phyloP scores from a whole-genome alignment of 345 rosid species.

The Populus tremula region DNA sequence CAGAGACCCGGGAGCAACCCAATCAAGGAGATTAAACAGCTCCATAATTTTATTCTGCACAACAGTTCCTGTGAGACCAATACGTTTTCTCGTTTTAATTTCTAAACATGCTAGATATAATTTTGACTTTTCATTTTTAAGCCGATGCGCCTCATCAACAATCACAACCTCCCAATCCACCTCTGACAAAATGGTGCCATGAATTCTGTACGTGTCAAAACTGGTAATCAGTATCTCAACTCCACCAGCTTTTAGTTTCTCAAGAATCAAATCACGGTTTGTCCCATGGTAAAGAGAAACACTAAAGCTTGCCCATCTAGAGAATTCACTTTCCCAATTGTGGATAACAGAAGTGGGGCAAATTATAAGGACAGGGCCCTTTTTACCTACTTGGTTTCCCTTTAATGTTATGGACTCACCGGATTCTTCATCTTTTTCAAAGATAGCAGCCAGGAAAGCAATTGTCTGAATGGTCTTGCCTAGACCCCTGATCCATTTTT shows the following conservation, averaged over 20 bases:
- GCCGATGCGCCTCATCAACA: constrained; percentile 90
- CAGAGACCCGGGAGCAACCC: constrained; percentile 83
- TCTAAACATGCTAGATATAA: constrained; percentile 69
- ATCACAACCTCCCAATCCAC: constrained; percentile 80
- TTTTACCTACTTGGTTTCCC: constrained; percentile 29
- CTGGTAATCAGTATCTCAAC: constrained; percentile 79
- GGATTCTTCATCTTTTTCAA: constrained; percentile 63
- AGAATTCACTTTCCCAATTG: constrained; percentile 92
- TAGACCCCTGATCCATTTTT: constrained; percentile 57
- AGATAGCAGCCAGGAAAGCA: constrained; percentile 86
- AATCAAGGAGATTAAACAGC: constrained; percentile 80
- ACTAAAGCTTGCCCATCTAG: constrained; percentile 72
- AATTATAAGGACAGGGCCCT: constrained; percentile 64
- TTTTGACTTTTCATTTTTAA: constrained; percentile 90
- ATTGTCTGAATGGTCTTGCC: constrained; percentile 97
- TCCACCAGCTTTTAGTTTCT: constrained; percentile 60
- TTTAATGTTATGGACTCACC: constrained; percentile 23
- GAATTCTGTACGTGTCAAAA: constrained; percentile 79
- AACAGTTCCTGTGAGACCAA: constrained; percentile 88
- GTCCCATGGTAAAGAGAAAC: constrained; percentile 79
- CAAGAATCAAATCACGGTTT: constrained; percentile 67
- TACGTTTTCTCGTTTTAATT: constrained; percentile 55
- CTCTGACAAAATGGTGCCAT: constrained; percentile 61
- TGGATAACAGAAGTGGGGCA: constrained; percentile 88
- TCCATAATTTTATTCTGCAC: constrained; percentile 95